Conservation (phyloP, 2,329 filamentous ascomycete genomes). For the Aureobasidium sp. region DNA sequence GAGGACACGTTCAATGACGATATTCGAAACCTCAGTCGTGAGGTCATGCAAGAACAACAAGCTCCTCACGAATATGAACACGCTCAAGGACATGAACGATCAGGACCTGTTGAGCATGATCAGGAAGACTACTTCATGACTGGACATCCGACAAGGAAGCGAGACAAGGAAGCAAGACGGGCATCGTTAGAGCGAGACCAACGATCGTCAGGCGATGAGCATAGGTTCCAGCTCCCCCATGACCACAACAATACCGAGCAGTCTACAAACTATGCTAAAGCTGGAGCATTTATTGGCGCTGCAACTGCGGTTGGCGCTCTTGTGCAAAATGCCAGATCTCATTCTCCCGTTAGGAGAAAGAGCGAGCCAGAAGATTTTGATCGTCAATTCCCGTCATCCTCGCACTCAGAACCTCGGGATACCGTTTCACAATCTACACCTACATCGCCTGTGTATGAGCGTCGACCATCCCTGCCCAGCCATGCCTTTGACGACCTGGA, state of each 20-base stretch:
- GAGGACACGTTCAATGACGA: not conserved
- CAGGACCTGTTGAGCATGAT: not conserved
- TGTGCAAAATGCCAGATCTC: not conserved
- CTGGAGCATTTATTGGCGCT: not conserved
- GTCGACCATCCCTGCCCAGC: constrained; percentile 25
- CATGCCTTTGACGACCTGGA: constrained; percentile 31
- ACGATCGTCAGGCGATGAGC: not conserved
- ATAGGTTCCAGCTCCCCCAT: not conserved
- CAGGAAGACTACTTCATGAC: constrained; percentile 18
- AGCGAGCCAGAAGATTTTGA: constrained; percentile 4
- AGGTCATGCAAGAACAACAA: not conserved
- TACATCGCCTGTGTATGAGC: constrained; percentile 5
- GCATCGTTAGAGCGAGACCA: not conserved
- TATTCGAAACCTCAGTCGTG: not conserved
- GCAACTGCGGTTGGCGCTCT: not conserved
- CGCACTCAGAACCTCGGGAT: not conserved
- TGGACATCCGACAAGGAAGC: constrained; percentile 20
- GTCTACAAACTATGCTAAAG: not conserved
- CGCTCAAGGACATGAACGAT: not conserved
- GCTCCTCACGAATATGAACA: not conserved
- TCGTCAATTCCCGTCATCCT: not conserved
- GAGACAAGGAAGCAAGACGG: constrained; percentile 35
- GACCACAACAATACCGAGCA: not conserved
- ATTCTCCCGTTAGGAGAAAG: not conserved
- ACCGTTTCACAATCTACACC: constrained; percentile 2